phyloP scores from a whole-genome alignment of 305 asterid genomes.

The Fraxinus sp. region DNA sequence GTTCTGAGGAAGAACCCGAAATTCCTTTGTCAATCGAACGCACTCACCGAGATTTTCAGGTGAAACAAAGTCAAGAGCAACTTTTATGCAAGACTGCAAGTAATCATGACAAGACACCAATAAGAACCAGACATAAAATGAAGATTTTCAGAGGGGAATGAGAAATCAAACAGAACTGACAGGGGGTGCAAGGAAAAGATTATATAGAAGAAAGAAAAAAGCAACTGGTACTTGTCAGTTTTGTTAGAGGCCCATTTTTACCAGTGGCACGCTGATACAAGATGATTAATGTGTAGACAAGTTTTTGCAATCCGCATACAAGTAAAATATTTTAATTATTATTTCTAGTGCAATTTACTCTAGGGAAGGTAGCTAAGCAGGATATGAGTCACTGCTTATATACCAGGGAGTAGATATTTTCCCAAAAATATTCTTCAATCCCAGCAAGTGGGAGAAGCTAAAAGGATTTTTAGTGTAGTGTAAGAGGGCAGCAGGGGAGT shows the following conservation, averaged over 20 bases:
- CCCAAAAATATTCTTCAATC: neutral
- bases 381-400: neutral
- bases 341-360: neutral
- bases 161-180: conserved; percentile 6
- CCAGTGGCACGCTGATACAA: neutral
- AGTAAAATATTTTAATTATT: neutral
- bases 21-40: conserved; percentile 41
- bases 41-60: conserved; percentile 52
- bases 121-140: neutral
- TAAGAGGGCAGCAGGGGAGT: neutral
- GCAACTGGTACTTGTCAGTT: neutral
- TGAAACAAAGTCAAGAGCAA: conserved; percentile 55
- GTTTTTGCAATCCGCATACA: neutral
- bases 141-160: neutral
- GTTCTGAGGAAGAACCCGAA: conserved; percentile 45
- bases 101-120: conserved; percentile 15
- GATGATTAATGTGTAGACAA: neutral
- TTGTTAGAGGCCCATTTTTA: neutral
- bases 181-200: neutral
- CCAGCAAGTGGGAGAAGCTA: neutral
- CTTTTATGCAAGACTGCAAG: conserved; percentile 52
- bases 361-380: neutral
- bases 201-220: neutral
- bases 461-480: neutral
- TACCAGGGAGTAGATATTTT: neutral